Percentiles rank a stretch among this genome's conserved stretches.
phyloP scores from a whole-genome alignment of 441 rosid species.

The Pelargonium cotyledonis region DNA sequence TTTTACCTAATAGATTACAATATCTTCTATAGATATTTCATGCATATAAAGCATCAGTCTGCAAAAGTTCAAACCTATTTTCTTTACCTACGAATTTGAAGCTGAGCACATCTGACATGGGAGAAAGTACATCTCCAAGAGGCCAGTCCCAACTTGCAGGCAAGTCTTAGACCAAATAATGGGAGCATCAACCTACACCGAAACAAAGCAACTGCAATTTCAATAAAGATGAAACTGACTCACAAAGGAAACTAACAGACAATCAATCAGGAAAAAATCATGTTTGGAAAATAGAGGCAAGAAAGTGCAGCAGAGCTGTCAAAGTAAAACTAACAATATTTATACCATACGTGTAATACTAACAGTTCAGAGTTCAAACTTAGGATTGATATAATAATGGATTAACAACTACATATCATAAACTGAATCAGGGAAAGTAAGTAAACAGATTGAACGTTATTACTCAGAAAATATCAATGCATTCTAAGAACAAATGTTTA shows the following conservation, averaged over 20 bases:
- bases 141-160: constrained; percentile 35
- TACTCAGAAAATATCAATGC: background rate
- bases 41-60: background rate
- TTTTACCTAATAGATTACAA: background rate
- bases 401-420: too few species aligned
- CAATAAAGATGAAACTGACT: constrained; percentile 7
- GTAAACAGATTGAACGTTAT: background rate
- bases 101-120: constrained; percentile 35
- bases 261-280: background rate
- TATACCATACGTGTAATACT: background rate
- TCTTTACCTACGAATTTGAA: constrained; percentile 41
- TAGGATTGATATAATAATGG: background rate
- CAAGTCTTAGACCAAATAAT: constrained; percentile 43
- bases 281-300: background rate
- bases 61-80: constrained; percentile 16
- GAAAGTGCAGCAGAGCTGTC: background rate
- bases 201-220: constrained; percentile 12
- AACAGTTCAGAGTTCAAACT: background rate
- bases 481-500: background rate
- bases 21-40: constrained; percentile 11
- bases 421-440: background rate
- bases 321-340: background rate
- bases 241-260: constrained; percentile 2
- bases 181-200: constrained; percentile 52
- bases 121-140: constrained; percentile 37